Evolutionary conservation across 225 moss, liverwort and hornwort species (phyloP).

Genomic region (Anthoceros angustus): DNA sequence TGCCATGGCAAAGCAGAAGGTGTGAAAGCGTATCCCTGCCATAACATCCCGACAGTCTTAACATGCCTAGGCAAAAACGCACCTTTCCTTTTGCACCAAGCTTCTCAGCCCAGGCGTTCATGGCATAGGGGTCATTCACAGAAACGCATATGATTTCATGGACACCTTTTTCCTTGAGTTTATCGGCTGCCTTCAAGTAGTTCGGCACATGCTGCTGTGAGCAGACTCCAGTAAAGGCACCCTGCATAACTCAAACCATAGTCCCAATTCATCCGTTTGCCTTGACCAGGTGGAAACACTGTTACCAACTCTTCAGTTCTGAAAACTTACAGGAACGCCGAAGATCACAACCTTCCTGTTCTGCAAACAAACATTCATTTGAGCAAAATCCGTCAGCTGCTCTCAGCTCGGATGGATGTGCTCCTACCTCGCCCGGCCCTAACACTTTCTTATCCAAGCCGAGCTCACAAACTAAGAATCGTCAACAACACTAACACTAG

Average conservation of each 20-base stretch:
- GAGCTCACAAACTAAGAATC: not conserved
- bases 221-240: constrained; percentile 91
- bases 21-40: too few relatives aligned
- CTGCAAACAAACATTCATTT: constrained; percentile 10
- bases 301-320: not conserved
- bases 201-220: constrained; percentile 76
- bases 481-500: not conserved
- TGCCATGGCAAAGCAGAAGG: too few relatives aligned
- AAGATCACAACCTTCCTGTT: constrained; percentile 44
- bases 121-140: constrained; percentile 83
- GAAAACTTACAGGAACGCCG: constrained; percentile 35
- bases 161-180: constrained; percentile 67
- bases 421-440: not conserved
- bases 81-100: constrained; percentile 70
- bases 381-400: not conserved
- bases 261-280: constrained; percentile 37
- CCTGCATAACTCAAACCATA: constrained; percentile 28
- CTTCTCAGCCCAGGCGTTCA: constrained; percentile 90
- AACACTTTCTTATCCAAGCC: too few relatives aligned
- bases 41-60: not conserved
- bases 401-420: not conserved
- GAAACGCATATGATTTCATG: constrained; percentile 71
- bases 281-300: constrained; percentile 10
- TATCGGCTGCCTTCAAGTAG: constrained; percentile 49
- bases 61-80: not conserved